Evolutionary conservation across 1,139 yeast genomes (phyloP).

Genomic region (Yamadazyma buinensis): DNA sequence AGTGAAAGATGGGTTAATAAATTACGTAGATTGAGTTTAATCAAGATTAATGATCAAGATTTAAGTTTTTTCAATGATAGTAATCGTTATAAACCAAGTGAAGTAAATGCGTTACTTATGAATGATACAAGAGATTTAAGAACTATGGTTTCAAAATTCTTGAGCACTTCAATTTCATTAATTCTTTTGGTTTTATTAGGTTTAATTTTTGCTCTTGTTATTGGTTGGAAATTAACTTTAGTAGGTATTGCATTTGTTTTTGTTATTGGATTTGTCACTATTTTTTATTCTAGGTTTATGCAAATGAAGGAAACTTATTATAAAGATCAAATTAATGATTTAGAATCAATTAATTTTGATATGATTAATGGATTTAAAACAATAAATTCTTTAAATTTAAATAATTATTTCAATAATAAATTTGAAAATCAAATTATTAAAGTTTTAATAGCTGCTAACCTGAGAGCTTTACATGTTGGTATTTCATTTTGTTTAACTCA

Average conservation of each 20-base stretch:
- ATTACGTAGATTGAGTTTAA: slow-evolving; percentile 50
- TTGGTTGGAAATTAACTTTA: slow-evolving; percentile 86
- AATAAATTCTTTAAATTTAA: slow-evolving; percentile 54
- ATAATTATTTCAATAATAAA: slow-evolving; percentile 38
- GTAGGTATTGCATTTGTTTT: slow-evolving; percentile 79
- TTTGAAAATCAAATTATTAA: slow-evolving; percentile 26
- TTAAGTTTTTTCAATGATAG: slow-evolving; percentile 49
- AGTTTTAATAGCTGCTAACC: slow-evolving; percentile 31
- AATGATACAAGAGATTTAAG: slow-evolving; percentile 81
- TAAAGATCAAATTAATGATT: slow-evolving; percentile 49
- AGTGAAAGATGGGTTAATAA: slow-evolving; percentile 67
- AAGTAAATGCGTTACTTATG: slow-evolving; percentile 63
- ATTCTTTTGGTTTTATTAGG: slow-evolving; percentile 56
- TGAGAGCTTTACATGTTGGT: slow-evolving; percentile 55
- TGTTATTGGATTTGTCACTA: slow-evolving; percentile 47
- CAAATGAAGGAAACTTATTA: slow-evolving; percentile 56
- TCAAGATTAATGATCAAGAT: slow-evolving; percentile 49
- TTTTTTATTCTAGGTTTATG: slow-evolving; percentile 48
- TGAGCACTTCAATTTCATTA: slow-evolving; percentile 53
- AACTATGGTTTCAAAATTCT: slow-evolving; percentile 55
- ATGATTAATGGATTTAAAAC: slow-evolving; percentile 59
- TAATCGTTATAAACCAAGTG: slow-evolving; percentile 41
- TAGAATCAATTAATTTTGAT: slow-evolving; percentile 58
- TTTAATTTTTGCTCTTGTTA: slow-evolving; percentile 66
- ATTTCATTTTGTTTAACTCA: slow-evolving; percentile 59